These are phyloP conservation scores for Coniochaeta hoffmannii DNA, from an alignment of 2,329 filamentous ascomycete genomes.

Conservation along the genomic window DNA sequence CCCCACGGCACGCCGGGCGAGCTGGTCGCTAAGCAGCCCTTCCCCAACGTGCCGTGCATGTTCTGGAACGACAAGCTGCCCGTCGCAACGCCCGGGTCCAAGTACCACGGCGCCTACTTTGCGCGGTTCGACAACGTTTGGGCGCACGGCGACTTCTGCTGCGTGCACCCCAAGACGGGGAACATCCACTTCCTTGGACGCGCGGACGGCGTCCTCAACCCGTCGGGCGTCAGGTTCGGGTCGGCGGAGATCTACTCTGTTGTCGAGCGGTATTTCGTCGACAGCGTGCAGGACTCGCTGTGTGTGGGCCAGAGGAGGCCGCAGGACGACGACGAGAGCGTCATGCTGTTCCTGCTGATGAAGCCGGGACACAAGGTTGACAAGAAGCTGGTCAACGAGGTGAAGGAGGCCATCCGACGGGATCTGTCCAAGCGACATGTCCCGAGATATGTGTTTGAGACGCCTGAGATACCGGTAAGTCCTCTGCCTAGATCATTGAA, in stretches of 20 bases:
- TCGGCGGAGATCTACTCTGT: slow-evolving; percentile 75
- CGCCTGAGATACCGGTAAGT: slow-evolving; percentile 70
- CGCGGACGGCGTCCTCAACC: slow-evolving; percentile 74
- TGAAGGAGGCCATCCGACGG: slow-evolving; percentile 58
- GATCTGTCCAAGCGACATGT: slow-evolving; percentile 69
- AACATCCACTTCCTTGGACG: slow-evolving; percentile 61
- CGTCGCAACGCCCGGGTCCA: slow-evolving; percentile 38
- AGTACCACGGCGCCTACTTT: slow-evolving; percentile 56
- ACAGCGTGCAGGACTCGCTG: slow-evolving; percentile 60
- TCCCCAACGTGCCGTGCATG: slow-evolving; percentile 67
- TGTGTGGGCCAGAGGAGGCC: slow-evolving; percentile 72
- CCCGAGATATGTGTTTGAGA: slow-evolving; percentile 71
- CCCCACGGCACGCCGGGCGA: slow-evolving; percentile 62
- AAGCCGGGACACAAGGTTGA: slow-evolving; percentile 49
- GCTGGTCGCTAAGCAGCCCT: slow-evolving; percentile 61
- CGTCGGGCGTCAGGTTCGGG: slow-evolving; percentile 70
- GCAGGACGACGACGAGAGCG: slow-evolving; percentile 43
- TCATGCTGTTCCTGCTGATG: slow-evolving; percentile 50
- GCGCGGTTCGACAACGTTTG: slow-evolving; percentile 60
- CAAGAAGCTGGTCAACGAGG: slow-evolving; percentile 41
- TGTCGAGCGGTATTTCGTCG: slow-evolving; percentile 57
- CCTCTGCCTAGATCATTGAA: neutral
- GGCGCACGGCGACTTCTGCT: slow-evolving; percentile 78
- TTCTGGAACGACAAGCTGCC: slow-evolving; percentile 50
- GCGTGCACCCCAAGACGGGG: slow-evolving; percentile 59